A percentile compares a stretch with the other conserved stretches of the same genome.
These are phyloP conservation scores for Sclerotinia borealis DNA, from an alignment of 2,329 filamentous ascomycete genomes.

Conservation along the genomic window DNA sequence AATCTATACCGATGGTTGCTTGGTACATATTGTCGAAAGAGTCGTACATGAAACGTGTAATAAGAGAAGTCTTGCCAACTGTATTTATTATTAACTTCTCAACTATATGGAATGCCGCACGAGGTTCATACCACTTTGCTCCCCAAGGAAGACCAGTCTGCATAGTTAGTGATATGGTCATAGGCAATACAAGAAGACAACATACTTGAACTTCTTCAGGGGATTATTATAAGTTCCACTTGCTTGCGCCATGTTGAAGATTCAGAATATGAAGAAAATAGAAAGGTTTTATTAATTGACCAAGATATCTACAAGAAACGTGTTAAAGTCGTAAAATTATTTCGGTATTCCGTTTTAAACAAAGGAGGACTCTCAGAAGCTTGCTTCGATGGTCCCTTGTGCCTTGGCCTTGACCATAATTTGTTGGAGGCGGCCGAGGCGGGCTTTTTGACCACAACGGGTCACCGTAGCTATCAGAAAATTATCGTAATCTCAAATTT, in stretches of 20 bases:
- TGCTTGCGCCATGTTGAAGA: conserved; percentile 68
- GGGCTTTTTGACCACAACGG: neutral
- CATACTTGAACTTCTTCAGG: conserved; percentile 99
- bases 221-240: conserved; percentile 95
- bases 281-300: conserved; percentile 6
- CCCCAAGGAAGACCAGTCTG: conserved; percentile 93
- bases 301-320: conserved; percentile 16
- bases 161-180: conserved; percentile 18
- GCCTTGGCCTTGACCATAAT: conserved; percentile 3
- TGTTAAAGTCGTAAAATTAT: conserved; percentile 1
- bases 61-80: conserved; percentile 98
- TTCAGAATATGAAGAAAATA: neutral
- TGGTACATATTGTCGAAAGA: conserved; percentile 99
- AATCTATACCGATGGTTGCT: conserved; percentile 98
- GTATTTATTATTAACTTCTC: conserved; percentile 23
- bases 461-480: conserved; percentile 13
- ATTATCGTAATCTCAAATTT: conserved; percentile 10
- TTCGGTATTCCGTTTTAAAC: conserved; percentile 7
- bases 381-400: conserved; percentile 5
- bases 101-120: neutral
- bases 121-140: conserved; percentile 81
- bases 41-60: conserved; percentile 99
- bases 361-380: conserved; percentile 4
- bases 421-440: conserved; percentile 9
- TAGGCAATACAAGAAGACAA: neutral